Base-by-base conservation (phyloP, 2,329 filamentous ascomycete genomes). In the Hypocrella siamensis region DNA sequence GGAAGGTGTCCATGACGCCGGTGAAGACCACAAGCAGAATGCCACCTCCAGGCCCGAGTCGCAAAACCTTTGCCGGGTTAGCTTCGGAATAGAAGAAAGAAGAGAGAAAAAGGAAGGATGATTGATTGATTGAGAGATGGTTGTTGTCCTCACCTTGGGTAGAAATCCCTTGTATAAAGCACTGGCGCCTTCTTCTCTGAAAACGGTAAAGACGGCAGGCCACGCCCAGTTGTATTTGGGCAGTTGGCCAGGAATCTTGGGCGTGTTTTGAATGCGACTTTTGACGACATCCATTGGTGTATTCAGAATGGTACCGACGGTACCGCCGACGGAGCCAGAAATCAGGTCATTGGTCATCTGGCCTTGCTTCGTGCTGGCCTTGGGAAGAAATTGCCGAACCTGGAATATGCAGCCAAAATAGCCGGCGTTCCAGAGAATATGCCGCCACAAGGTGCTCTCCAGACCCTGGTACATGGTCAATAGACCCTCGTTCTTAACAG, bases 171-270 rank as follows among this genome's bases (percentile, higher is more conserved):
- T 98, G 70, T 98, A 98, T 37, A 98, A 65, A 25, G 90, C 90
- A 30, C 58, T 60, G 52, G 93, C 88, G 5, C 90, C 90, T 59
- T 98, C 90, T 61, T 98, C 90, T 60, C 74, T 83, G 59, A 84
- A 76, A 38, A 98, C 83, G 6, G 82, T 90, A 35, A 70, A 77
- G 31, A 94, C 65, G 16, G 84, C 76, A 29, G 84, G 82, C 72
- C 78, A 93, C 19, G 90, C 90, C 90, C 90, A 98, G 71, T 96
- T 94, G 66, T 98, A 98, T 70, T 98, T 98, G 51, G 82, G 82
- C 16, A 75, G 60, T 33, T 71, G 65, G 5, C 90, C 90, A n/a
- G 79, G 55, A 25, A 93, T 63, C 65, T 81, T 88, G 42, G 81
- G 68, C 34, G 74, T 84, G 62, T 98, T 98, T 60, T 98, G 90